Evolutionary conservation across 2,329 filamentous ascomycete species (phyloP).

Genomic region (Fusarium fujikuroi): DNA sequence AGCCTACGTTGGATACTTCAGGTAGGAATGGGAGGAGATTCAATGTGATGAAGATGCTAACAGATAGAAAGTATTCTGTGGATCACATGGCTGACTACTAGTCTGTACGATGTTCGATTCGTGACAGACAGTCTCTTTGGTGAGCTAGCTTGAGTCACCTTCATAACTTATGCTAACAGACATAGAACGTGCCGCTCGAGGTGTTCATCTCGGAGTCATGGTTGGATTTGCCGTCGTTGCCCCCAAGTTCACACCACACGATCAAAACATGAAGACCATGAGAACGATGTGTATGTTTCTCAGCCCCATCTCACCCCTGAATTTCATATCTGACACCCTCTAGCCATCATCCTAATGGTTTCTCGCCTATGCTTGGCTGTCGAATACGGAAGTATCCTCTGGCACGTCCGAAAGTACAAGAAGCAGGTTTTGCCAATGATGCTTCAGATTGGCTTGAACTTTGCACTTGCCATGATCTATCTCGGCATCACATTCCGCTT

Average conservation of each 20-base stretch:
- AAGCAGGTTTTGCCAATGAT: slow-evolving; percentile 50
- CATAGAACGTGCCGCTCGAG: slow-evolving; percentile 64
- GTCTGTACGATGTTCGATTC: slow-evolving; percentile 74
- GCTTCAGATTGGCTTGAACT: slow-evolving; percentile 51
- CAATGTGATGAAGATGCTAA: not conserved
- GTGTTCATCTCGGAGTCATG: slow-evolving; percentile 71
- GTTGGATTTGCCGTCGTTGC: slow-evolving; percentile 72
- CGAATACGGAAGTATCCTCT: slow-evolving; percentile 63
- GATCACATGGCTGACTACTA: slow-evolving; percentile 75
- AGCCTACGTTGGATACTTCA: slow-evolving; percentile 52
- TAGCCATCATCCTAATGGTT: slow-evolving; percentile 59
- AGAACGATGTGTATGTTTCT: slow-evolving; percentile 52
- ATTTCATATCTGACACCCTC: not conserved
- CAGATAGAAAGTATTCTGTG: slow-evolving; percentile 62
- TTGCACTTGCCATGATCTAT: slow-evolving; percentile 52
- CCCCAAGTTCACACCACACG: slow-evolving; percentile 54
- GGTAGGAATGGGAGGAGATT: slow-evolving; percentile 23
- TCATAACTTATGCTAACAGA: not conserved
- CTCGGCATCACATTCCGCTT: slow-evolving; percentile 56
- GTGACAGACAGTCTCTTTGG: slow-evolving; percentile 71
- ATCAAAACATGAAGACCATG: slow-evolving; percentile 53
- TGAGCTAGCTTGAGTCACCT: not conserved
- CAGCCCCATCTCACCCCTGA: no score
- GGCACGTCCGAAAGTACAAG: slow-evolving; percentile 55
- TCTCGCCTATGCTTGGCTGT: slow-evolving; percentile 64